phyloP scores from a whole-genome alignment of 371 early-diverging fungal species.

The Aphelidium insulamus region DNA sequence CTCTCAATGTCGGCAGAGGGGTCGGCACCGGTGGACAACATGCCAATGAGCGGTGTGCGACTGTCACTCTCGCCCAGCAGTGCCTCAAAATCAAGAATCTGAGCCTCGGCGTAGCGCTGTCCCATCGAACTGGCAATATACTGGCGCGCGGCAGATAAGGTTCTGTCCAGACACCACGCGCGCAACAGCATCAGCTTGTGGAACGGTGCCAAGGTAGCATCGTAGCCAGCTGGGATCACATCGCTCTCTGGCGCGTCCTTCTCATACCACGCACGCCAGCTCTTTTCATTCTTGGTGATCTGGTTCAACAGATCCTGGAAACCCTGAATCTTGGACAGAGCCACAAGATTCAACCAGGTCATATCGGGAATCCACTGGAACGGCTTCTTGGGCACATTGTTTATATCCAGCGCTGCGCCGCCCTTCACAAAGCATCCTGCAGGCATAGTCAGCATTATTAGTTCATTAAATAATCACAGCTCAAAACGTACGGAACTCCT shows the following conservation, averaged over 20 bases:
- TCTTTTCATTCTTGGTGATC: conserved; percentile 33
- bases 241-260: conserved; percentile 33
- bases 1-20: conserved; percentile 33
- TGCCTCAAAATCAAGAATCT: conserved; percentile 28
- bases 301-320: conserved; percentile 29
- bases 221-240: conserved; percentile 22
- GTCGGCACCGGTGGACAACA: conserved; percentile 29
- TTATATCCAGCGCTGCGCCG: conserved; percentile 32
- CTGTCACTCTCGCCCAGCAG: conserved; percentile 24
- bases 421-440: too few species aligned
- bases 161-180: conserved; percentile 28
- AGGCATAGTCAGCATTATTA: too few species aligned
- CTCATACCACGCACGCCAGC: conserved; percentile 32
- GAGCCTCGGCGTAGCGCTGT: conserved; percentile 23
- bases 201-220: conserved; percentile 25
- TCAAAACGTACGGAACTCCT: conserved; percentile 33
- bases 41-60: conserved; percentile 33
- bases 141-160: conserved; percentile 27
- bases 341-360: conserved; percentile 32
- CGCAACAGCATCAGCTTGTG: conserved; percentile 21
- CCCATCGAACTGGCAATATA: conserved; percentile 24
- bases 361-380: conserved; percentile 37
- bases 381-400: conserved; percentile 28
- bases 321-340: conserved; percentile 26
- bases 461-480: too few species aligned